Evolutionary conservation across 495 filamentous ascomycete species (phyloP), one percentile per base, ranked within the genome.

Genomic region (Lasiosphaeria hispida): DNA sequence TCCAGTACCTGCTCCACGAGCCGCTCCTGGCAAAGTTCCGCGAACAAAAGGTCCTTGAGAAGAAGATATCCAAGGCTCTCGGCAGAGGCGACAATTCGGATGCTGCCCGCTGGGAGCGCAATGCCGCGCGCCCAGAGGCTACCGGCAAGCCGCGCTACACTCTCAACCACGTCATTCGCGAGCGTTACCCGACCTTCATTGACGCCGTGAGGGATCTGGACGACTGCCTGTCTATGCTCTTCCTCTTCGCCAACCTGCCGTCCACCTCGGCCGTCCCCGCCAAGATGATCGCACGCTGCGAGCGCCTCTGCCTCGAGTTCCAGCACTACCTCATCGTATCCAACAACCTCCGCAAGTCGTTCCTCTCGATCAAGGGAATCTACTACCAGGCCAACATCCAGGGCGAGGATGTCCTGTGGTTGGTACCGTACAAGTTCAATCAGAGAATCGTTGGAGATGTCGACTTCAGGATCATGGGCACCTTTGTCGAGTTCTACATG

Each of bases 331-430:
- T 98, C 53, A 98, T 98, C 69, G 80, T 83, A 43, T 90, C 92
- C 17, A 86, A 96, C 73, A 90, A 88, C 48, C 78, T 98, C 54
- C 87, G 91, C 65, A 97, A 96, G 75, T 95, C 91, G 6, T 98
- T 98, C 76, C 79, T 98, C 50, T 96, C 91, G 1, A 97, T 98
- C 73, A 98, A 97, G 79, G 94, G 94, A 67, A 97, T 98, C 66
- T 98, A 98, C 76, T 98, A 97, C 75, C 95, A 98, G 77, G 95
- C 92, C 7, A 97, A 89, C 45, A 93, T 98, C 48, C 91, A 96
- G 69, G 93, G 93, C n/a, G 93, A 97, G 72, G 94, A 98, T 63
- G 87, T 97, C 49, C 78, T 98, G 69, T 98, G 94, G 94, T 78
- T 98, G 15, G 94, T 96, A 3, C 94, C 94, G 1, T 97, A 98